Evolutionary conservation across 108 stramenopile genomes (phyloP), one percentile per base, ranked within the genome.

Genomic region (Skeletonema tropicum): DNA sequence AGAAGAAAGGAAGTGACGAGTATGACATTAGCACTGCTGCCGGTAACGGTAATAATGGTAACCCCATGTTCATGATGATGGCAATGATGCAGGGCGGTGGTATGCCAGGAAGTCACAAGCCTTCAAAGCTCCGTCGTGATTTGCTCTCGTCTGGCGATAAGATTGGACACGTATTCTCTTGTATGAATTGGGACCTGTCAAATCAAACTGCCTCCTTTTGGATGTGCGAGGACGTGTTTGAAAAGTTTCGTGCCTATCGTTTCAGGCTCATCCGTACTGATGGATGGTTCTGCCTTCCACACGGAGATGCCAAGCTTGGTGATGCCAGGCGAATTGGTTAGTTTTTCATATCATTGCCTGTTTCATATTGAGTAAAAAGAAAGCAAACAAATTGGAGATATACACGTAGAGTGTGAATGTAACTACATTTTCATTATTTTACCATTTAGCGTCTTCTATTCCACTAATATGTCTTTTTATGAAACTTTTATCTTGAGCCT

Each of bases 201-300:
- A 57, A 29, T 55, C 65, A 74, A 48, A 57, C 66, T 33, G 66
- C 52, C n/a, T 74, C 73, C 13, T 74, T 74, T 55, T 74, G 65
- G 73, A 55, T 74, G 65, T 74, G 73, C 29, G 73, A 74, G 12
- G 73, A 74, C 26, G 13, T 74, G 29, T 74, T 74, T 38, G 52
- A 74, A 35, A 66, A 67, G n/a, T 74, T 32, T 26, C 1, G 25
- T 4, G 21, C 6, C 65, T 74, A 52, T 58, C 21, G 8, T 9
- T 67, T 74, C 26, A 13, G 17, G 4, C 65, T 74, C 66, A 74
- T 74, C 1, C 45, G 73, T 23, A 74, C 73, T 21, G 73, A 74
- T 67, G 73, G 73, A 11, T 74, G 73, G 73, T 74, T 67, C 52
- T n/a, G 21, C 10, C 45, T 74, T 41, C 71, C 71, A 6, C 71